Conservation (phyloP, 805 yeast species). For the Wickerhamiella azymoides region DNA sequence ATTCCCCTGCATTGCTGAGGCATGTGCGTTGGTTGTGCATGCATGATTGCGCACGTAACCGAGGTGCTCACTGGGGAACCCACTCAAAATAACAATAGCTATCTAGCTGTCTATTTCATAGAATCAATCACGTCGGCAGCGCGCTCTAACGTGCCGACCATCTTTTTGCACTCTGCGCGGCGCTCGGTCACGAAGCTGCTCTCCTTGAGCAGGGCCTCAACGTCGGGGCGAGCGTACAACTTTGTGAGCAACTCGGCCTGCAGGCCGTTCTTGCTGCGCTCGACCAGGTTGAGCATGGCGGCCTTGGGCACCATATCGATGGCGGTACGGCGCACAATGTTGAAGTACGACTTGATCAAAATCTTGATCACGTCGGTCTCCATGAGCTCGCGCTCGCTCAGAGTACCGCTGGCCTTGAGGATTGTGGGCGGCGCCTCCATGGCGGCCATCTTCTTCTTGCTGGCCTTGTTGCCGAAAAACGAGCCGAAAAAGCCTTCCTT, state of each 20-base stretch:
- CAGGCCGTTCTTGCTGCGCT: conserved; percentile 69
- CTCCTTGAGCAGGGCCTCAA: conserved; percentile 73
- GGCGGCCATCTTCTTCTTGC: conserved; percentile 77
- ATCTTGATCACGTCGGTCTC: conserved; percentile 96
- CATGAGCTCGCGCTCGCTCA: conserved; percentile 91
- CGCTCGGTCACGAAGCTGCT: conserved; percentile 85
- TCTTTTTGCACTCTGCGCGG: conserved; percentile 85
- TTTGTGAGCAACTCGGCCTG: conserved; percentile 83
- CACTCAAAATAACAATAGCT: too few species aligned
- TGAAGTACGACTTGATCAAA: conserved; percentile 77
- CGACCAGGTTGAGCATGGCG: conserved; percentile 81
- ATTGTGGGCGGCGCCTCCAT: conserved; percentile 98
- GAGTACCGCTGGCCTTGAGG: conserved; percentile 76
- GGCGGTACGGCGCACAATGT: conserved; percentile 84
- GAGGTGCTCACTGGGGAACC: too few species aligned
- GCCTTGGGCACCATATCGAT: conserved; percentile 94
- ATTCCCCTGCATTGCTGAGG: neutral
- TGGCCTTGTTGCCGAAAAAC: conserved; percentile 66
- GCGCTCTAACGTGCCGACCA: conserved; percentile 82
- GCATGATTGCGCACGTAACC: too few species aligned
- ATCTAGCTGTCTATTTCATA: conserved; percentile 2
- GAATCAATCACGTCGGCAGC: conserved; percentile 72
- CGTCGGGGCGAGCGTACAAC: conserved; percentile 56
- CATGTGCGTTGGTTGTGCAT: neutral
- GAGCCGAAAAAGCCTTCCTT: conserved; percentile 81